Evolutionary conservation across 139 green algal species (phyloP), one percentile per base, ranked within the genome.

Genomic region (Haematococcus lacustris): DNA sequence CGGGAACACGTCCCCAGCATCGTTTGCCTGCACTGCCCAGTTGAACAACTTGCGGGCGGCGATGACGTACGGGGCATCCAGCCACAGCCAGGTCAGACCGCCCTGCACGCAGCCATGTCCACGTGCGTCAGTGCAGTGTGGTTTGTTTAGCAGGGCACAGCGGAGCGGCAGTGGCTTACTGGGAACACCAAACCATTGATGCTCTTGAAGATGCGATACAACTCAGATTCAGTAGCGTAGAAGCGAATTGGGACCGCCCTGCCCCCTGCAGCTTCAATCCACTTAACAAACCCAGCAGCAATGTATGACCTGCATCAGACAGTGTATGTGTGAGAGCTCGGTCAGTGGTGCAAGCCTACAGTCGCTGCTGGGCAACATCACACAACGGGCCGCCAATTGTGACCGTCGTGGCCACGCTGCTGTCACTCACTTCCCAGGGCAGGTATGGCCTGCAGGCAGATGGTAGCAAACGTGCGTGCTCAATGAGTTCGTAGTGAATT

Each of bases 121-220:
- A n/a, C n/a, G n/a, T n/a, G n/a, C n/a, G n/a, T n/a, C n/a, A n/a
- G n/a, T n/a, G n/a, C n/a, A n/a, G n/a, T n/a, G n/a, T n/a, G n/a
- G n/a, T n/a, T n/a, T n/a, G n/a, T n/a, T n/a, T n/a, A n/a, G 47
- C 47, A 57, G 21, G 47, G 47, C 47, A 57, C 13, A 21, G 47
- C 47, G 21, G 21, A 21, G 47, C 47, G 13, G 47, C 47, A 57
- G 13, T 21, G 13, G 74, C 84, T 75, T 41, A 87, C 84, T 3
- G 88, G 86, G 37, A 95, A 89, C 7, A 95, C 85, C 1, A 95
- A 50, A 38, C 86, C 90, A 64, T 95, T 95, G 23, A 95, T 73
- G 1, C 70, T 81, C 30, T 91, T 90, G 81, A 95, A 95, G 0
- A 95, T 51, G 33, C 89, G 78, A 38, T 80, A 62, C 23, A 94